Conservation (phyloP, 768 basidiomycete species). For the Russula olivacea region DNA sequence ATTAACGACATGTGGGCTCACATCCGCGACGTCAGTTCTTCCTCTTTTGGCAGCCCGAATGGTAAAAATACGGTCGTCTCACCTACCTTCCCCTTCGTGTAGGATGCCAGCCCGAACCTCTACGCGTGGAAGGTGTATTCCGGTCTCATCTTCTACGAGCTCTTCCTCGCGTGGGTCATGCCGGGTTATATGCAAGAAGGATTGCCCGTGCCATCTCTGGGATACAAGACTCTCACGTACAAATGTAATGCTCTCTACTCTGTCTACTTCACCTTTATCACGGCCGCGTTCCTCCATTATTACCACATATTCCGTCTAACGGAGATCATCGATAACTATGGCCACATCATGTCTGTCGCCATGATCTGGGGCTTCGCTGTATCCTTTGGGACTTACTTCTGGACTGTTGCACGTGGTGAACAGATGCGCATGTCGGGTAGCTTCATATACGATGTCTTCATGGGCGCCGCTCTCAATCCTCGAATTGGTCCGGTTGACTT, state of each 20-base stretch:
- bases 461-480: constrained; percentile 94
- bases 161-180: constrained; percentile 83
- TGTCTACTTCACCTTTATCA: constrained; percentile 76
- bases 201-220: constrained; percentile 90
- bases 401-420: constrained; percentile 69
- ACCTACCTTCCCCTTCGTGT: neutral
- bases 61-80: neutral
- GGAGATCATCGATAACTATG: constrained; percentile 94
- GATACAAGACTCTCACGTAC: constrained; percentile 90
- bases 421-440: constrained; percentile 93
- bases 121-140: constrained; percentile 91
- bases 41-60: neutral
- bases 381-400: constrained; percentile 74
- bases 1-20: constrained; percentile 80
- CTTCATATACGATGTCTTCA: constrained; percentile 92
- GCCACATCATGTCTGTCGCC: constrained; percentile 90
- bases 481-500: constrained; percentile 86
- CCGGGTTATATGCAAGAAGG: constrained; percentile 94
- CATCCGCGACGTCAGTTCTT: constrained; percentile 56
- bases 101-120: constrained; percentile 88
- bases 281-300: constrained; percentile 70
- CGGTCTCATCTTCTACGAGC: constrained; percentile 82
- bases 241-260: constrained; percentile 92
- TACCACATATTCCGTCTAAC: constrained; percentile 83
- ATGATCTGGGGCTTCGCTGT: constrained; percentile 88